phyloP scores from a whole-genome alignment of 768 basidiomycete species.

The Rhizopogon rudus region DNA sequence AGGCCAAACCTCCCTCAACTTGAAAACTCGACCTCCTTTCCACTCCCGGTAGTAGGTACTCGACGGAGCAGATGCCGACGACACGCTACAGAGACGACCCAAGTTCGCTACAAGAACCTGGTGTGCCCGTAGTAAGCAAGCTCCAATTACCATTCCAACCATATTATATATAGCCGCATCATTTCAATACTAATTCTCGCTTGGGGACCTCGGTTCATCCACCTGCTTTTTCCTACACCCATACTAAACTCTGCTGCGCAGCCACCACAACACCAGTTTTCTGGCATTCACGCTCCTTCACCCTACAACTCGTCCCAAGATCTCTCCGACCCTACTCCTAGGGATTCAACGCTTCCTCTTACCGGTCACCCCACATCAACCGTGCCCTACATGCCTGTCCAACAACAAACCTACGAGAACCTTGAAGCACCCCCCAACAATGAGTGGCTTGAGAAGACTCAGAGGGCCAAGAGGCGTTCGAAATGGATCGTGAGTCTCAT shows the following conservation, averaged over 20 bases:
- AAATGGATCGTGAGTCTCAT: slow-evolving; percentile 50
- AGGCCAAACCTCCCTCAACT: too few relatives aligned
- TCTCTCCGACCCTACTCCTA: slow-evolving; percentile 18
- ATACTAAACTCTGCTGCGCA: slow-evolving; percentile 23
- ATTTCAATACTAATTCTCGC: not conserved
- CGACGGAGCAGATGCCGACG: slow-evolving; percentile 21
- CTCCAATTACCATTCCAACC: not conserved
- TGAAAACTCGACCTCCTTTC: too few relatives aligned
- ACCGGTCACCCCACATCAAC: slow-evolving; percentile 19
- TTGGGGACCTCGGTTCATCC: not conserved
- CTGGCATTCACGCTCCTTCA: slow-evolving; percentile 33
- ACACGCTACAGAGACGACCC: slow-evolving; percentile 17
- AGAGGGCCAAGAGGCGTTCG: slow-evolving; percentile 34
- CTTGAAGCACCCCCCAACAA: slow-evolving; percentile 27
- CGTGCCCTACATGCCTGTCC: slow-evolving; percentile 11
- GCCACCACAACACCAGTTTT: slow-evolving; percentile 26
- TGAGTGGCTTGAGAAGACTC: slow-evolving; percentile 36
- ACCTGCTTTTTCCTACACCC: not conserved
- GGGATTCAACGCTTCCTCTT: slow-evolving; percentile 16
- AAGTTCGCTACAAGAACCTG: slow-evolving; percentile 16
- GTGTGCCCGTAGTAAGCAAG: slow-evolving; percentile 1
- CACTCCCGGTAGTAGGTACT: slow-evolving; percentile 9
- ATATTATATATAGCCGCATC: slow-evolving; percentile 2
- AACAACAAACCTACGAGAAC: slow-evolving; percentile 24
- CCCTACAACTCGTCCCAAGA: slow-evolving; percentile 15